Conservation (phyloP, 176 grass and related monocot genomes). For the Guadua angustifolia region DNA sequence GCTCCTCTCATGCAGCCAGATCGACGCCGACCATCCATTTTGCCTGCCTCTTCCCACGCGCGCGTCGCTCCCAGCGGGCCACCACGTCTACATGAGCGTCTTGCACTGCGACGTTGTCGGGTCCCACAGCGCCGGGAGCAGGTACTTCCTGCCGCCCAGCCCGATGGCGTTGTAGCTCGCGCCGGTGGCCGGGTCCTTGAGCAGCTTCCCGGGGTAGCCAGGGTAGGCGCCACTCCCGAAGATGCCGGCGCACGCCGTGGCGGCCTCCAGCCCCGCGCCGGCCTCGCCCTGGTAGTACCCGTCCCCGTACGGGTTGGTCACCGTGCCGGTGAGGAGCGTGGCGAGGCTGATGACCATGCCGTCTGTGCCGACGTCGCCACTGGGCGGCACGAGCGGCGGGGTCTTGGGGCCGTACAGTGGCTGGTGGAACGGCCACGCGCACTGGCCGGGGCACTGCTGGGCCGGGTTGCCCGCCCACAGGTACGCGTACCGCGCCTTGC, state of each 20-base stretch:
- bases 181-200: conserved; percentile 58
- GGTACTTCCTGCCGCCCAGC: conserved; percentile 63
- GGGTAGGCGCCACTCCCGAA: conserved; percentile 78
- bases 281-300: conserved; percentile 76
- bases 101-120: conserved; percentile 68
- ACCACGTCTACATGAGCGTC: conserved; percentile 55
- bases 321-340: conserved; percentile 68
- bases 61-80: no score
- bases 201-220: conserved; percentile 73
- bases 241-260: conserved; percentile 71
- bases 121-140: conserved; percentile 90
- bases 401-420: conserved; percentile 64
- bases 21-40: not conserved
- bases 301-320: conserved; percentile 81
- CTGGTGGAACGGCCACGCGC: conserved; percentile 89
- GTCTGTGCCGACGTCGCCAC: conserved; percentile 72
- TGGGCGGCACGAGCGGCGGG: conserved; percentile 69
- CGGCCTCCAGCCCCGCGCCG: conserved; percentile 60
- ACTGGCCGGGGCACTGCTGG: conserved; percentile 72
- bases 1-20: not conserved
- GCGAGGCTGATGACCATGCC: conserved; percentile 89
- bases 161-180: conserved; percentile 85
- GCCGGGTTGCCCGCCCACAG: conserved; percentile 75
- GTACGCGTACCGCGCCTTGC: conserved; percentile 56
- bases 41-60: not conserved